Conservation (phyloP, 495 filamentous ascomycete genomes). For the Haplographium delicatum region DNA sequence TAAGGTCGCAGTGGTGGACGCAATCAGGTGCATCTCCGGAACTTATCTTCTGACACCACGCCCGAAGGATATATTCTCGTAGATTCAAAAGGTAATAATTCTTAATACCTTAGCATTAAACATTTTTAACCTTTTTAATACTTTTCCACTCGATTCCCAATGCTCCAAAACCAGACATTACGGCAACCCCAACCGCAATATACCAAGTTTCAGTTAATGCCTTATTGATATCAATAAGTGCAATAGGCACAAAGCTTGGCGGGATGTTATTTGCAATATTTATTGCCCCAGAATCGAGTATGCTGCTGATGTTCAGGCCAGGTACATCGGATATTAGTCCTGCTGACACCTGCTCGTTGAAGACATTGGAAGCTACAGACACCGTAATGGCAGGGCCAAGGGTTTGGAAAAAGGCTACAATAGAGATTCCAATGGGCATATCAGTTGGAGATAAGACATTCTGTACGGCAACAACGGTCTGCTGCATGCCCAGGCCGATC, state of each 20-base stretch:
- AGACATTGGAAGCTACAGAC: constrained; percentile 53
- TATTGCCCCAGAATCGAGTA: constrained; percentile 46
- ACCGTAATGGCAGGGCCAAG: constrained; percentile 59
- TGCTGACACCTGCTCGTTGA: constrained; percentile 47
- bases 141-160: constrained; percentile 62
- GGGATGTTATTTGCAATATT: constrained; percentile 14
- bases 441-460: constrained; percentile 43
- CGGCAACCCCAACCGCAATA: constrained; percentile 15
- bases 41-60: too few relatives aligned
- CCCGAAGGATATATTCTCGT: too few relatives aligned
- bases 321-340: constrained; percentile 36
- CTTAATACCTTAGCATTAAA: too few relatives aligned
- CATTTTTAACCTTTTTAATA: too few relatives aligned
- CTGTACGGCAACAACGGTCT: constrained; percentile 54
- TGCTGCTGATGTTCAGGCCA: constrained; percentile 30
- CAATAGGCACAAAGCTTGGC: constrained; percentile 1
- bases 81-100: too few relatives aligned
- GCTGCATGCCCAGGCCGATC: constrained; percentile 63
- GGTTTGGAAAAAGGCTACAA: constrained; percentile 57
- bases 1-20: too few relatives aligned
- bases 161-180: neutral
- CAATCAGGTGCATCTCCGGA: too few relatives aligned
- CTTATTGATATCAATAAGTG: constrained; percentile 22
- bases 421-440: constrained; percentile 51
- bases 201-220: constrained; percentile 19